Conservation (phyloP, 345 rosid genomes). For the Moricandia arvensis region DNA sequence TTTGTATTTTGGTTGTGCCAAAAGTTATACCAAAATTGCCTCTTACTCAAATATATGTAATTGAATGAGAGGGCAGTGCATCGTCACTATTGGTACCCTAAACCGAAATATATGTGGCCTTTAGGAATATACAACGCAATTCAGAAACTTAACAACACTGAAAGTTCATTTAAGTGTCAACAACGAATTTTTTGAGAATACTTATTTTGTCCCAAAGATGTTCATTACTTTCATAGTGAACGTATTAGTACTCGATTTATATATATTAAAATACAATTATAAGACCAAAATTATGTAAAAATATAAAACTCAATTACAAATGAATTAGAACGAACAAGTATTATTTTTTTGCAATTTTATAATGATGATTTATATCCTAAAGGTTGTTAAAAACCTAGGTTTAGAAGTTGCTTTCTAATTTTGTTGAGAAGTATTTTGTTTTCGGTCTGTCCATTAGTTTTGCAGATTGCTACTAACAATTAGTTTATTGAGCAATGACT, state of each 20-base stretch:
- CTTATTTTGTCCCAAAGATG: not conserved
- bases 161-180: not conserved
- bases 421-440: not conserved
- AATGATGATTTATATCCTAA: not conserved
- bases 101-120: not conserved
- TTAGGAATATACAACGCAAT: not conserved
- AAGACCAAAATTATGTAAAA: not conserved
- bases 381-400: not conserved
- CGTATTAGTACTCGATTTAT: not conserved
- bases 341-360: too few relatives aligned
- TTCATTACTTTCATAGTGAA: not conserved
- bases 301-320: not conserved
- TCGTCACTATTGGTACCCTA: not conserved
- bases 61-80: not conserved
- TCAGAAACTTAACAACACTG: not conserved
- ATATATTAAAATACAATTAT: not conserved
- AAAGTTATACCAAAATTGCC: not conserved
- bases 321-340: not conserved
- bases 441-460: not conserved
- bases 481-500: not conserved
- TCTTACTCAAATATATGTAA: not conserved
- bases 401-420: not conserved
- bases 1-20: not conserved
- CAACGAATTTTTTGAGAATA: not conserved
- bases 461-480: not conserved